These are phyloP conservation scores for Allium fistulosum DNA, from an alignment of 106 monocot species.

Conservation along the genomic window DNA sequence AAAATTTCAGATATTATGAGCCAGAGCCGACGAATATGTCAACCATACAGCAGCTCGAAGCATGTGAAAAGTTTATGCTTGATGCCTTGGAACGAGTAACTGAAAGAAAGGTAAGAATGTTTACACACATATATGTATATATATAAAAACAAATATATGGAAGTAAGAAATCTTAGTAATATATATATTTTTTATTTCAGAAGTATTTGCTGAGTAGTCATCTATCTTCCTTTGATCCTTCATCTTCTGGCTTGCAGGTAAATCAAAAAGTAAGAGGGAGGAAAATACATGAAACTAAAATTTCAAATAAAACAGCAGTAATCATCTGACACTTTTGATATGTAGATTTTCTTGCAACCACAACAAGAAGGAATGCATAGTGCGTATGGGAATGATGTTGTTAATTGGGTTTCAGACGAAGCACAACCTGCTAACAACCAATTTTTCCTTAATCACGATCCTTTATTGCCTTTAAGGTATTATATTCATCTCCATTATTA, in stretches of 20 bases:
- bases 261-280: neutral
- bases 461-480: constrained; percentile 30
- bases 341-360: constrained; percentile 34
- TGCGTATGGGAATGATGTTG: constrained; percentile 23
- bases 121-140: neutral
- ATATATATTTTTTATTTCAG: constrained; percentile 13
- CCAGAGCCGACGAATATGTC: constrained; percentile 27
- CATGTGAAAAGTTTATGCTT: constrained; percentile 50
- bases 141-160: neutral
- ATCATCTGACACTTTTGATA: neutral
- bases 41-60: constrained; percentile 39
- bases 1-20: constrained; percentile 40
- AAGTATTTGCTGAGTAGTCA: constrained; percentile 36
- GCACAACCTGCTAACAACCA: constrained; percentile 6
- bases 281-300: neutral
- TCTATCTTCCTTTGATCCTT: constrained; percentile 27
- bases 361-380: constrained; percentile 17
- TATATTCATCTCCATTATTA: neutral
- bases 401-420: constrained; percentile 29
- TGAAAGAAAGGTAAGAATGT: constrained; percentile 38
- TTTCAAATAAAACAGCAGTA: neutral
- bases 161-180: neutral
- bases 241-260: constrained; percentile 33
- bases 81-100: constrained; percentile 31
- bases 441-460: constrained; percentile 25